Conservation (phyloP, 192 early-diverging fungal genomes). For the Phlyctochytrium arcticum region DNA sequence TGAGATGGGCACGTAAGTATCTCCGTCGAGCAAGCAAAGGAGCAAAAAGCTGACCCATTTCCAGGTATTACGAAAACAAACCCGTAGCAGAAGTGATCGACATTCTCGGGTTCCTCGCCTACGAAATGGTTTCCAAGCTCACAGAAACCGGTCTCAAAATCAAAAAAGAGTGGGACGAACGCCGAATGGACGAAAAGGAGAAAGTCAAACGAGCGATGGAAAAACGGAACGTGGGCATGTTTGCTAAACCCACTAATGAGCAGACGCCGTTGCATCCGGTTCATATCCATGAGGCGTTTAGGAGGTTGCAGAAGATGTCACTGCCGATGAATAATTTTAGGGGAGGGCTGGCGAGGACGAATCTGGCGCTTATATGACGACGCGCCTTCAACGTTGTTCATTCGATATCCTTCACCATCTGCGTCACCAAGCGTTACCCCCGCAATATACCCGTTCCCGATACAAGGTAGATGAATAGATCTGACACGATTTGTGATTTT, state of each 20-base stretch:
- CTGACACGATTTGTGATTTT: background rate
- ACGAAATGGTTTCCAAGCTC: slow-evolving; percentile 88
- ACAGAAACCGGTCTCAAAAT: slow-evolving; percentile 79
- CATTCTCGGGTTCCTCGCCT: slow-evolving; percentile 91
- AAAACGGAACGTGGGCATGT: slow-evolving; percentile 52
- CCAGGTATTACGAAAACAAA: slow-evolving; percentile 80
- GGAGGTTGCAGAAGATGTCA: slow-evolving; percentile 66
- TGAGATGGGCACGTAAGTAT: slow-evolving; percentile 65
- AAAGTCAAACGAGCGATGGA: slow-evolving; percentile 27
- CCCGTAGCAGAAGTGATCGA: slow-evolving; percentile 94
- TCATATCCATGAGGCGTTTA: slow-evolving; percentile 93
- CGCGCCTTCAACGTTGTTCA: no score
- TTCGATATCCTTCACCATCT: no score
- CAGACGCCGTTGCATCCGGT: slow-evolving; percentile 75
- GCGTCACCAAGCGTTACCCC: no score
- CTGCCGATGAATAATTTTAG: slow-evolving; percentile 35
- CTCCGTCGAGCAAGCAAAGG: background rate
- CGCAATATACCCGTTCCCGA: no score
- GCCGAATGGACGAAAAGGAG: slow-evolving; percentile 24
- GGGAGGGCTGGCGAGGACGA: slow-evolving; percentile 19
- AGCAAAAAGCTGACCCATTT: background rate
- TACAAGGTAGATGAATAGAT: background rate
- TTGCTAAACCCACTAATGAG: slow-evolving; percentile 73
- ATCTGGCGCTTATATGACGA: slow-evolving; percentile 14
- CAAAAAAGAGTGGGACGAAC: slow-evolving; percentile 41